A percentile compares a stretch with the other conserved stretches of the same genome.
Conservation (phyloP, 257 asterid genomes). For the Ophiorrhiza pumila region DNA sequence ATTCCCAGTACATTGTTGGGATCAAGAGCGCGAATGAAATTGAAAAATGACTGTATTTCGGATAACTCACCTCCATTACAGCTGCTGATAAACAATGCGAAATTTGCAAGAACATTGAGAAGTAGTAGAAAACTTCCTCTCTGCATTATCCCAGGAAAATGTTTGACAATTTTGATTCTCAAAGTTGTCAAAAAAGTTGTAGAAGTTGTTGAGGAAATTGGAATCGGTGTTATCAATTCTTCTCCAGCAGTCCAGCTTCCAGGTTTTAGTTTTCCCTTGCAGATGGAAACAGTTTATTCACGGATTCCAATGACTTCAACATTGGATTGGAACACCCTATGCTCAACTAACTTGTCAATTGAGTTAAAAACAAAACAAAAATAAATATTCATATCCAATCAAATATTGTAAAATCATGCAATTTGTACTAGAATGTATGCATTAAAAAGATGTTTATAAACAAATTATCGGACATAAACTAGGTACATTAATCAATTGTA, state of each 20-base stretch:
- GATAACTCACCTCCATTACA: constrained; percentile 18
- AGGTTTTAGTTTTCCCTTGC: constrained; percentile 2
- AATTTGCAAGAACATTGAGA: constrained; percentile 16
- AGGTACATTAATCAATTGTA: too few relatives aligned
- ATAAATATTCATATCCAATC: not conserved
- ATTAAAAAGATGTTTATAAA: too few relatives aligned
- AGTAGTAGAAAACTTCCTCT: not conserved
- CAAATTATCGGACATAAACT: too few relatives aligned
- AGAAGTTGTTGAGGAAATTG: not conserved
- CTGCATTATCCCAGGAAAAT: not conserved
- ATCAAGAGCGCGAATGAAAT: constrained; percentile 26
- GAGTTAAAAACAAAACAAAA: not conserved
- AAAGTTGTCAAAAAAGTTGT: not conserved
- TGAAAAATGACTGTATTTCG: constrained; percentile 19
- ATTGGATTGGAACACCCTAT: not conserved
- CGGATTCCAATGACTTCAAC: constrained; percentile 9
- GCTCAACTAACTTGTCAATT: not conserved
- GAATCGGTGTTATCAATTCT: constrained; percentile 1
- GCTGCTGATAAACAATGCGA: constrained; percentile 14
- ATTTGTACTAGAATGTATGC: too few relatives aligned
- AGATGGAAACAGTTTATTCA: constrained; percentile 9
- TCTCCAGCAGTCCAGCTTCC: constrained; percentile 10
- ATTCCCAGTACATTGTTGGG: constrained; percentile 21
- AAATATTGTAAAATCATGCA: not conserved
- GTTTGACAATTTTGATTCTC: not conserved